Conservation (phyloP, 2,329 filamentous ascomycete genomes). For the Colletotrichum caudatum region DNA sequence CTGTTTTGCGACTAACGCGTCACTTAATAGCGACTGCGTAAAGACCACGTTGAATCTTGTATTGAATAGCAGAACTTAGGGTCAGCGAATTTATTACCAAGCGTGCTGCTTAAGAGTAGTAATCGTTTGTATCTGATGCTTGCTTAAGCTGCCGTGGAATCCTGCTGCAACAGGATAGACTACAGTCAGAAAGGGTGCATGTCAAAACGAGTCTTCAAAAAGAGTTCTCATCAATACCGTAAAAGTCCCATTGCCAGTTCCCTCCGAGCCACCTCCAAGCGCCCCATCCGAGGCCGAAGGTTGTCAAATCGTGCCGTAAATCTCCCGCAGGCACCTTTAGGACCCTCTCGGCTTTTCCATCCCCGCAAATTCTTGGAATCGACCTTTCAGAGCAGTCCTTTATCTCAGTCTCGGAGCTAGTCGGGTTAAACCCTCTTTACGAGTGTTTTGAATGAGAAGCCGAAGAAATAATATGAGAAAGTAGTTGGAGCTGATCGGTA, state of each 20-base stretch:
- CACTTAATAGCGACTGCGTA: neutral
- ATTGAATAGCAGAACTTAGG: neutral
- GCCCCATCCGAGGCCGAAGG: neutral
- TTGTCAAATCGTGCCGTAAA: conserved; percentile 2
- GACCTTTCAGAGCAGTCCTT: conserved; percentile 21
- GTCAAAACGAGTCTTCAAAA: conserved; percentile 9
- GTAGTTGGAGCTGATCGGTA: conserved; percentile 4
- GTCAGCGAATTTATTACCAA: neutral
- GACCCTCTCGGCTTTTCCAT: conserved; percentile 19
- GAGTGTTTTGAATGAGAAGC: conserved; percentile 1
- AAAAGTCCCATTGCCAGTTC: conserved; percentile 34
- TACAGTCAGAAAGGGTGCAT: conserved; percentile 6
- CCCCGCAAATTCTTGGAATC: conserved; percentile 12
- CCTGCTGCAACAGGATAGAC: neutral
- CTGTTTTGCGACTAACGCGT: neutral
- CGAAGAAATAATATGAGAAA: neutral
- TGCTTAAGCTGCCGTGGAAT: neutral
- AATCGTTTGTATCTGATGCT: conserved; percentile 15
- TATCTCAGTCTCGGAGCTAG: conserved; percentile 7
- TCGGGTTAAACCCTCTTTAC: conserved; percentile 2
- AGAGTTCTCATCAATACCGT: conserved; percentile 14
- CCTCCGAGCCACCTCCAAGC: neutral
- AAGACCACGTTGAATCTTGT: neutral
- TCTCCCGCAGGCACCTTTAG: conserved; percentile 37
- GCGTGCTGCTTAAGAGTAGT: conserved; percentile 1